phyloP scores from a whole-genome alignment of 2,329 filamentous ascomycete species.

The Scedosporium minutisporum region DNA sequence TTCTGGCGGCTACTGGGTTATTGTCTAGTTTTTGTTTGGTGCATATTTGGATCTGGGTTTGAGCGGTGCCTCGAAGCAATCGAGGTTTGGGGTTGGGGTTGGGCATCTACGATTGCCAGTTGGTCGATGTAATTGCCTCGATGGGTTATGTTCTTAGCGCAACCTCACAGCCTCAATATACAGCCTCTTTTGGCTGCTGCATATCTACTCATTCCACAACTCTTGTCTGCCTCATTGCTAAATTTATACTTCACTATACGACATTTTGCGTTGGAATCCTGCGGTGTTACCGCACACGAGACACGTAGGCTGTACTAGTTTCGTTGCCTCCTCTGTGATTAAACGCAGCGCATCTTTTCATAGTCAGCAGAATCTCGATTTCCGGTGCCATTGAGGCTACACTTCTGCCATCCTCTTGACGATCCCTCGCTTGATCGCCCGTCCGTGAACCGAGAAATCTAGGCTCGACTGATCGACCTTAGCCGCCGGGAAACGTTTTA shows the following conservation, averaged over 20 bases:
- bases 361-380: background rate
- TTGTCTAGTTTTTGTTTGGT: background rate
- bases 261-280: too few relatives aligned
- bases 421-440: constrained; percentile 5
- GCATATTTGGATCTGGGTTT: background rate
- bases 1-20: background rate
- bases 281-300: too few relatives aligned
- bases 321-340: background rate
- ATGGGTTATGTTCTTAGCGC: background rate
- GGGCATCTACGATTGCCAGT: background rate
- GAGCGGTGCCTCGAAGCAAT: background rate
- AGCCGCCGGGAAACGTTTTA: background rate
- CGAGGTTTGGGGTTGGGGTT: background rate
- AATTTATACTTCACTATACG: too few relatives aligned
- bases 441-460: constrained; percentile 2
- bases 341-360: background rate
- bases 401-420: background rate
- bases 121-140: background rate
- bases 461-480: constrained; percentile 2
- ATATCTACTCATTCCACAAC: background rate
- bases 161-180: background rate
- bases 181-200: background rate
- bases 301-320: background rate
- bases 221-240: too few relatives aligned
- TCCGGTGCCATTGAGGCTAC: background rate